phyloP scores from a whole-genome alignment of 306 rosid species.

The Cicer judaicum region DNA sequence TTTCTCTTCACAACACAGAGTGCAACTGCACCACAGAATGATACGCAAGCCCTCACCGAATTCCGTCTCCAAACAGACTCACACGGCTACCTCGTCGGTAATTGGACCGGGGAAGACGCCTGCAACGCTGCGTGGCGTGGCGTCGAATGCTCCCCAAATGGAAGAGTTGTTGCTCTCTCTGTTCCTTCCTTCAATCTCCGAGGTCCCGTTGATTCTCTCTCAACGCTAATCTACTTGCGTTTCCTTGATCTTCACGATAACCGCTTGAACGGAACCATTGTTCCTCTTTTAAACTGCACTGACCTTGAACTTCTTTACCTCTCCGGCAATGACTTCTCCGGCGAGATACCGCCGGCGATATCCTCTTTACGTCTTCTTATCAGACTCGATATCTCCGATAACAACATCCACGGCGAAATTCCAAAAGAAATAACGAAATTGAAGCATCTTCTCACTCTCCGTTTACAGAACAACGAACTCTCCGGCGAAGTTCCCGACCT shows the following conservation, averaged over 20 bases:
- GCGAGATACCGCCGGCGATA: slow-evolving; percentile 65
- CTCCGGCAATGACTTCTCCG: slow-evolving; percentile 83
- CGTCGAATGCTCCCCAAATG: slow-evolving; percentile 68
- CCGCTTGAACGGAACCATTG: slow-evolving; percentile 79
- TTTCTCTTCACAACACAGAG: slow-evolving; percentile 33
- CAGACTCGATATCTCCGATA: slow-evolving; percentile 83
- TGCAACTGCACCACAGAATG: slow-evolving; percentile 50
- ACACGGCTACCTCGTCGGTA: slow-evolving; percentile 75
- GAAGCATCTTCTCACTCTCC: slow-evolving; percentile 72
- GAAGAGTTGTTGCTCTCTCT: slow-evolving; percentile 64
- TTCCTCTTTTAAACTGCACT: slow-evolving; percentile 68
- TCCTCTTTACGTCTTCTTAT: slow-evolving; percentile 59
- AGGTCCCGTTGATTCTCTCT: slow-evolving; percentile 71
- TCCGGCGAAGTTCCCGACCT: slow-evolving; percentile 77
- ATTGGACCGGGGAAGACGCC: slow-evolving; percentile 77
- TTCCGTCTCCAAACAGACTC: slow-evolving; percentile 75
- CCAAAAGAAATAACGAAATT: slow-evolving; percentile 53
- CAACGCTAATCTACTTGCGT: slow-evolving; percentile 72
- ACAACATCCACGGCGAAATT: slow-evolving; percentile 76
- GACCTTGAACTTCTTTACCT: slow-evolving; percentile 79
- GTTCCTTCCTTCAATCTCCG: slow-evolving; percentile 84
- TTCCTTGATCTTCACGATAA: slow-evolving; percentile 82
- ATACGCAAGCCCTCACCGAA: slow-evolving; percentile 65
- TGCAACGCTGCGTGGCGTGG: slow-evolving; percentile 76
- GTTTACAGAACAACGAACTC: slow-evolving; percentile 78